A percentile compares a stretch with the other conserved stretches of the same genome.
Conservation (phyloP, 2,329 filamentous ascomycete species). For the Talaromyces pinophilus region DNA sequence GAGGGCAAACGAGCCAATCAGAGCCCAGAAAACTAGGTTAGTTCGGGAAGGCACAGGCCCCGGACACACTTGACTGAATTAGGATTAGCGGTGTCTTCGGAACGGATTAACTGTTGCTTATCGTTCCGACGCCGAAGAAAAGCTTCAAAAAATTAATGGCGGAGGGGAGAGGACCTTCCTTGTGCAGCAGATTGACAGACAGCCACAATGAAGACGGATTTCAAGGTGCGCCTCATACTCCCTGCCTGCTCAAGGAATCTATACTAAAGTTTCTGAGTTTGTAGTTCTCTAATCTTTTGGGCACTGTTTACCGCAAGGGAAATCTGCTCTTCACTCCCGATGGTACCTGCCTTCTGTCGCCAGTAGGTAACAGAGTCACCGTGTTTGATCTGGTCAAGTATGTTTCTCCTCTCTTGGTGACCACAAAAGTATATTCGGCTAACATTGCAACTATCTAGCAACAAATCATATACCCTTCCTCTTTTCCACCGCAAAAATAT, state of each 20-base stretch:
- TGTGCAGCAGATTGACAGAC: constrained; percentile 8
- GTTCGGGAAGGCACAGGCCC: constrained; percentile 30
- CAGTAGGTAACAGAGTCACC: constrained; percentile 92
- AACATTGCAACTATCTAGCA: constrained; percentile 30
- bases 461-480: constrained; percentile 57
- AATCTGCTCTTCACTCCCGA: constrained; percentile 96
- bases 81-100: constrained; percentile 28
- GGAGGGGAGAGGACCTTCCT: constrained; percentile 15
- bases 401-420: constrained; percentile 23
- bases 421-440: background rate
- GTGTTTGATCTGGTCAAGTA: constrained; percentile 97
- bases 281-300: constrained; percentile 96
- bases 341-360: constrained; percentile 92
- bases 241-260: too few relatives aligned
- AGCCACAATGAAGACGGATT: constrained; percentile 92
- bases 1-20: constrained; percentile 20
- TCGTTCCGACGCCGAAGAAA: constrained; percentile 26
- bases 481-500: constrained; percentile 94
- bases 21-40: constrained; percentile 22
- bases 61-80: constrained; percentile 34
- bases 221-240: constrained; percentile 66
- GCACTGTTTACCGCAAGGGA: constrained; percentile 97
- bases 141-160: constrained; percentile 24
- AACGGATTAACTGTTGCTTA: constrained; percentile 34
- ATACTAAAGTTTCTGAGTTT: constrained; percentile 19